Percentiles rank a stretch among this genome's conserved stretches.
phyloP scores from a whole-genome alignment of 176 grass and related monocot species.

The Raddia guianensis region DNA sequence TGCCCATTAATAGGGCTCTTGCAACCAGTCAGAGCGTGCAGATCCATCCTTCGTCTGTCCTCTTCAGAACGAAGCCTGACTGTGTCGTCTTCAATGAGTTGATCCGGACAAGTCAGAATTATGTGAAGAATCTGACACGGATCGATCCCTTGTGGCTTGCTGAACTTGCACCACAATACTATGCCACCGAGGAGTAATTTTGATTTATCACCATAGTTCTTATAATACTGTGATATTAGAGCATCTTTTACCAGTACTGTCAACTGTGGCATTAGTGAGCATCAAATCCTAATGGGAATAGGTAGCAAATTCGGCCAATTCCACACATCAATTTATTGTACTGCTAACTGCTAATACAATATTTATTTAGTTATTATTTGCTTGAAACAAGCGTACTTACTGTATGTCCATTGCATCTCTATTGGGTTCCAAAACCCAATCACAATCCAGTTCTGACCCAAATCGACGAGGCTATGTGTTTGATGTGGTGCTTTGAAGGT shows the following conservation, averaged over 20 bases:
- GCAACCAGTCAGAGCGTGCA: slow-evolving; percentile 68
- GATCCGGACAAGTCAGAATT: slow-evolving; percentile 71
- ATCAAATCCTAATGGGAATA: neutral
- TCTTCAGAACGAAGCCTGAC: slow-evolving; percentile 71
- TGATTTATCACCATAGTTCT: neutral
- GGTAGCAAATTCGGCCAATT: neutral
- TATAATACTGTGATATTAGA: neutral
- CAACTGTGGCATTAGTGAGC: neutral
- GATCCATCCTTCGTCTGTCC: slow-evolving; percentile 89
- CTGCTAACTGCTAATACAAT: neutral
- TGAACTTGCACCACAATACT: slow-evolving; percentile 84
- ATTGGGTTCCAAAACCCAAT: neutral
- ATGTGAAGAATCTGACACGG: slow-evolving; percentile 71
- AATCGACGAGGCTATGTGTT: neutral
- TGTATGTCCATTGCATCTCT: neutral
- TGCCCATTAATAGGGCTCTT: slow-evolving; percentile 56
- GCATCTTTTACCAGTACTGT: neutral
- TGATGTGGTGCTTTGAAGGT: neutral
- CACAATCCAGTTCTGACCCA: neutral
- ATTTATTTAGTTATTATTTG: neutral
- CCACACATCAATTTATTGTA: neutral
- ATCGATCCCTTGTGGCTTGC: slow-evolving; percentile 87
- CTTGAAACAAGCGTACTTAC: neutral
- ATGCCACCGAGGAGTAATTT: slow-evolving; percentile 57
- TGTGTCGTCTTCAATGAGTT: slow-evolving; percentile 87